Conservation (phyloP, 495 filamentous ascomycete genomes). For the Penicillium chermesinum region DNA sequence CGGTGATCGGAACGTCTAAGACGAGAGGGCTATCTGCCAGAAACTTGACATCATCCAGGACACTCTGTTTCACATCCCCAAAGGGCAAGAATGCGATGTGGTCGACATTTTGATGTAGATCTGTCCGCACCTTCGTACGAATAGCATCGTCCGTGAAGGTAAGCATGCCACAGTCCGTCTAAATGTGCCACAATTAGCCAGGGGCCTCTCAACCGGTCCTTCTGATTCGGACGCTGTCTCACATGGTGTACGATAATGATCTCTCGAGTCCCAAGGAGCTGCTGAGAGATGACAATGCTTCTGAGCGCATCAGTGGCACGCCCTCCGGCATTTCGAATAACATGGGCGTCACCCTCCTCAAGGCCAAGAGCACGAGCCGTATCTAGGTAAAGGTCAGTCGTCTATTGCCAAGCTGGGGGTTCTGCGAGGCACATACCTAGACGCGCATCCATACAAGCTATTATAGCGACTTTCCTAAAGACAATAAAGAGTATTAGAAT, state of each 20-base stretch:
- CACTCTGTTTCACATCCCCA: conserved; percentile 54
- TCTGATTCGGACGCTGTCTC: too few relatives aligned
- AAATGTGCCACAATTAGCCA: background rate
- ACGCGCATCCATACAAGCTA: conserved; percentile 84
- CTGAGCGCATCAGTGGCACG: conserved; percentile 63
- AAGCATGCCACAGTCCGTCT: conserved; percentile 73
- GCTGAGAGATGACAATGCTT: conserved; percentile 73
- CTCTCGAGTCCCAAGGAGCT: conserved; percentile 74
- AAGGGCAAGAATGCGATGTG: conserved; percentile 60
- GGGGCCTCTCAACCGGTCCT: background rate
- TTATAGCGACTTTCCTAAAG: conserved; percentile 31
- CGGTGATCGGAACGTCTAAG: conserved; percentile 56
- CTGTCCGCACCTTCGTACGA: conserved; percentile 50
- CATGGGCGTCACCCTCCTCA: conserved; percentile 68
- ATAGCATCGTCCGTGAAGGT: conserved; percentile 68
- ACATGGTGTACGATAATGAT: conserved; percentile 73
- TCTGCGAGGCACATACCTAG: conserved; percentile 50
- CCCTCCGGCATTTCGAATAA: conserved; percentile 75
- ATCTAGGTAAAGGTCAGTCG: conserved; percentile 32
- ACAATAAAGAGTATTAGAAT: background rate
- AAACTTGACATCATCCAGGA: conserved; percentile 60
- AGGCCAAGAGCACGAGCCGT: conserved; percentile 68
- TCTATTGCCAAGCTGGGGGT: too few relatives aligned
- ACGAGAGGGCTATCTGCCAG: conserved; percentile 57
- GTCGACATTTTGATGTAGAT: conserved; percentile 47